Evolutionary conservation across 345 rosid species (phyloP), one percentile per base, ranked within the genome.

Genomic region (Capsella bursapastoris): DNA sequence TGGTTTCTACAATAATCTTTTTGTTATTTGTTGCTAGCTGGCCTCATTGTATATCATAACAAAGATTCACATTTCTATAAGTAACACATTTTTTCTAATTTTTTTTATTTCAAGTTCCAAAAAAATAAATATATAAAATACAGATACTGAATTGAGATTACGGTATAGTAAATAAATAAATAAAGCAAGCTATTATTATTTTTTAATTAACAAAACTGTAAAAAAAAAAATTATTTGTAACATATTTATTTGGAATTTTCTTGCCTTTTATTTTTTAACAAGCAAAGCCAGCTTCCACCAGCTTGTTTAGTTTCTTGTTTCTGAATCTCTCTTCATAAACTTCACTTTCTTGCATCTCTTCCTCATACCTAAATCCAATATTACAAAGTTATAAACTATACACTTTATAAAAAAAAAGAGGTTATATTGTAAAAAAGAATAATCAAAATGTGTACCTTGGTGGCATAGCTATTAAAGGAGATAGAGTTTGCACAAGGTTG

Each of bases 401-500:
- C 25, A 22, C 22, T 18, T 34, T 48, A 15, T 5, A 22, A 16
- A 18, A 18, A 18, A 14, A 6, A 7, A 6, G 4, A 13, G 6
- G 6, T 2, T 14, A 6, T 5, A 14, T 52, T 10, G 3, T 57
- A n/a, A 32, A 15, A 15, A 47, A 47, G 7, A 0, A 22, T 22
- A 22, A 22, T 22, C 25, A 22, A 3, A 14, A 12, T 31, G 47
- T 31, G 27, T 75, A 88, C 98, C 90, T 84, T 16, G 84, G 78
- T 7, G 91, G 93, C 61, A 84, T 81, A 47, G 89, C 78, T 58
- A 90, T 76, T 63, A 89, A 69, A 78, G 98, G 97, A 80, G 82
- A 83, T 71, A 93, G 77, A 69, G 68, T 73, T 68, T 86, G 48
- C 2, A 82, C 89, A 56, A 93, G 88, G 53, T 85, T 82, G 29